Evolutionary conservation across 1,139 yeast genomes (phyloP), one percentile per base, ranked within the genome.

Genomic region (Suhomyces bribrorum): DNA sequence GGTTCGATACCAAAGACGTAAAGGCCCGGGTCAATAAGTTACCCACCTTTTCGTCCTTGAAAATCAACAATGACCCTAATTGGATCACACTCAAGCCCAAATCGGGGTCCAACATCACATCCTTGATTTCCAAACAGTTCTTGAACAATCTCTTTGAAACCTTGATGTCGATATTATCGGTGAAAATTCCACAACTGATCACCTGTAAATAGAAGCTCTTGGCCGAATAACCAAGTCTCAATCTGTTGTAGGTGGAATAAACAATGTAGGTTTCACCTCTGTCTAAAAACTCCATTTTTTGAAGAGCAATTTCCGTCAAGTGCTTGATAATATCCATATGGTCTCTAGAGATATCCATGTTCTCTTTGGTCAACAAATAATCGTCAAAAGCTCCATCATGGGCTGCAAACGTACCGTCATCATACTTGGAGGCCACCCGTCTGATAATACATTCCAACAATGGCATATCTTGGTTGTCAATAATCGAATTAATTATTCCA

Each of bases 1-100:
- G 79, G 44, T 73, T 66, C 13, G 75, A 64, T 31, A 74, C 69
- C 50, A 75, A 65, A 0, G 74, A 64, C 2, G 82, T 76, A 42
- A 75, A 75, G 9, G 73, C 67, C 39, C 79, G 63, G 5, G 78
- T 71, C 38, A 77, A 62, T 11, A 68, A 60, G 7, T 77, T 62
- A 3, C 80, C 80, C 40, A 75, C 59, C 11, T 64, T 50, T 29
- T 66, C 71, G 37, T 70, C 79, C 44, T 69, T 68, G 46, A 63
- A 68, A 14, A 76, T 78, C 36, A 81, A 62, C 36, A 80, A 61
- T 0, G 83, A 68, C 5, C 83, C 84, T 38, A 80, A 61, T 48
- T 79, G 76, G 46, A 79, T 66, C 1, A 76, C 72, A 17, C 73
- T 62, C 9, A 73, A 59, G 1, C 82, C 77, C 36, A 81, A 62